Base-by-base conservation (phyloP, 2,329 filamentous ascomycete species). In the Acephala macrosclerotiorum region DNA sequence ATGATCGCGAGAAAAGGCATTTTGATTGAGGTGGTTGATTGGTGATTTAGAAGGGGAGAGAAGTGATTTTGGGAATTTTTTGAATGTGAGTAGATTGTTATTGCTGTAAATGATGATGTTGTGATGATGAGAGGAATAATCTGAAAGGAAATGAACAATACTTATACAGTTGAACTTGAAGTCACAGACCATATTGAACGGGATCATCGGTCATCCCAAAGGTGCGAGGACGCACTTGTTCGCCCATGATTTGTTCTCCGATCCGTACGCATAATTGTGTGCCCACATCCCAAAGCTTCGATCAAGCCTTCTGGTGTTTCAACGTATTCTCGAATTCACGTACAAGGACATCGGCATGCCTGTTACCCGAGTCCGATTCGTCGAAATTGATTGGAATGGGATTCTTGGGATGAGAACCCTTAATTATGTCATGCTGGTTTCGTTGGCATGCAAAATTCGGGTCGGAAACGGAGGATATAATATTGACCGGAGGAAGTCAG, bases 1-100 rank as follows among this genome's bases (percentile, higher is more conserved):
- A 66, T 45, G 59, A 67, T 42, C 20, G 66, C 20, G 61, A 70
- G 29, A 61, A 64, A 70, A 66, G 68, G 66, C 68, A 70, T 70
- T 51, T 63, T 70, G 67, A 53, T 57, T 12, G 45, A 53, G 33
- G 6, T 40, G 12, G 47, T 49, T 60, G 40, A n/a, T 29, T 55
- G 59, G 36, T 62, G 20, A 53, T 20, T 36, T 12, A 33, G 14
- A 26, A 57, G 18, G n/a, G n/a, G 2, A 38, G 29, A 16, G 55
- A 57, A 57, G 22, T 53, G 22, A 18, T 26, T 53, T 12, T 26
- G 29, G 6, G 12, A 49, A 20, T 20, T 49, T 1, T 33, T 53
- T 33, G 22, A n/a, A 33, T 53, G 22, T 29, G 14, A 22, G 49
- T 53, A 53, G 49, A 29, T 53, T 29, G 49, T 53, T 29, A 25